phyloP scores from a whole-genome alignment of 164 flowering plant genomes.

The Saururus chinensis region DNA sequence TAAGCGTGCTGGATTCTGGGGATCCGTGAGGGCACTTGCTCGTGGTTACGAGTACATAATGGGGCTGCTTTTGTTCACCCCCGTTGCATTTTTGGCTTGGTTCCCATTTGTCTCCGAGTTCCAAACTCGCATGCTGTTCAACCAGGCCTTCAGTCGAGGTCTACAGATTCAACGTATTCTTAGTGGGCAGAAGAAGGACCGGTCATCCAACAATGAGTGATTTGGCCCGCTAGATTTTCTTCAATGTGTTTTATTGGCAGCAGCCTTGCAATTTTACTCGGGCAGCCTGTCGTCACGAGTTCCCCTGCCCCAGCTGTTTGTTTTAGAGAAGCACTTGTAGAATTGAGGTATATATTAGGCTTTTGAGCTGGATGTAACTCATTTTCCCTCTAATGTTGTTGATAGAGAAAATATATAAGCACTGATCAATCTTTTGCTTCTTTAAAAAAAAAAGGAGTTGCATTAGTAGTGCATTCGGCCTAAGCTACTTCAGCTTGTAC shows the following conservation, averaged over 20 bases:
- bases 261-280: background rate
- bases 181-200: slow-evolving; percentile 85
- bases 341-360: no score
- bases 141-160: slow-evolving; percentile 99
- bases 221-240: background rate
- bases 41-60: slow-evolving; percentile 87
- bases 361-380: no score
- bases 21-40: slow-evolving; percentile 72
- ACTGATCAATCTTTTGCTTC: no score
- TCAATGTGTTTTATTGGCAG: background rate
- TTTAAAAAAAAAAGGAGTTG: background rate
- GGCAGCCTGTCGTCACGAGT: background rate
- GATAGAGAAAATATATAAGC: background rate
- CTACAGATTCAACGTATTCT: slow-evolving; percentile 96
- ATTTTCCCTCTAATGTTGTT: no score
- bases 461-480: background rate
- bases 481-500: background rate
- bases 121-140: slow-evolving; percentile 92
- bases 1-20: slow-evolving; percentile 59
- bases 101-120: slow-evolving; percentile 95
- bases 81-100: slow-evolving; percentile 95
- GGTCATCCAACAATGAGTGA: slow-evolving; percentile 65
- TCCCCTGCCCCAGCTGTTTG: background rate
- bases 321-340: background rate
- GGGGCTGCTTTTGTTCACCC: slow-evolving; percentile 89